A percentile compares a stretch with the other conserved stretches of the same genome.
Conservation (phyloP, 2,329 filamentous ascomycete genomes). For the Paraconiothyrium sp. region DNA sequence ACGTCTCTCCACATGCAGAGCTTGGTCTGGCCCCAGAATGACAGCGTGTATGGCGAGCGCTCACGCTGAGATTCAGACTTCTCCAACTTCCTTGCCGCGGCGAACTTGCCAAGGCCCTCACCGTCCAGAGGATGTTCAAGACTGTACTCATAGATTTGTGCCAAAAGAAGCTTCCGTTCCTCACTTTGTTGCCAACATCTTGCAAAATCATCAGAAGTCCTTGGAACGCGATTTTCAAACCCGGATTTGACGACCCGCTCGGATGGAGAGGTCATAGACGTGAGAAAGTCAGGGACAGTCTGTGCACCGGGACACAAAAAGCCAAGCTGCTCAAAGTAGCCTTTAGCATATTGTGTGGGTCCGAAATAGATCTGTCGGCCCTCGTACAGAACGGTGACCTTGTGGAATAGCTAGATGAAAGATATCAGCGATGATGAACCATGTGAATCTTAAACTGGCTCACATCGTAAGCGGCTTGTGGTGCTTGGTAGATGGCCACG, state of each 20-base stretch:
- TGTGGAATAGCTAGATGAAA: slow-evolving; percentile 78
- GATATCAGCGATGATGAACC: slow-evolving; percentile 70
- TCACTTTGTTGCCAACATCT: slow-evolving; percentile 63
- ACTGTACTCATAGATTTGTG: slow-evolving; percentile 58
- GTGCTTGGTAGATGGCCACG: slow-evolving; percentile 67
- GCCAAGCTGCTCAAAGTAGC: slow-evolving; percentile 75
- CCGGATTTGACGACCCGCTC: slow-evolving; percentile 57
- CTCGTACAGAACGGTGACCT: slow-evolving; percentile 72
- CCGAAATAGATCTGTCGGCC: slow-evolving; percentile 81
- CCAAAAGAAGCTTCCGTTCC: slow-evolving; percentile 54
- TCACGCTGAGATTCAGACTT: slow-evolving; percentile 62
- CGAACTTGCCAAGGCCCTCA: slow-evolving; percentile 47
- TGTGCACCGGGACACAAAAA: slow-evolving; percentile 77
- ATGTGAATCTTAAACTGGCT: slow-evolving; percentile 13
- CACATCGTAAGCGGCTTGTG: slow-evolving; percentile 70
- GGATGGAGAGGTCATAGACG: slow-evolving; percentile 69
- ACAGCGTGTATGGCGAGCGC: slow-evolving; percentile 84
- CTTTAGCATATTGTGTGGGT: slow-evolving; percentile 67
- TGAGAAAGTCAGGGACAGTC: slow-evolving; percentile 80
- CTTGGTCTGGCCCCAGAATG: slow-evolving; percentile 75
- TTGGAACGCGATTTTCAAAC: slow-evolving; percentile 56
- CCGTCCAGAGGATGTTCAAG: slow-evolving; percentile 56
- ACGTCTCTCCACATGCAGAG: slow-evolving; percentile 86
- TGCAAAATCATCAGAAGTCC: slow-evolving; percentile 62
- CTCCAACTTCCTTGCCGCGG: slow-evolving; percentile 51